phyloP scores from a whole-genome alignment of 768 basidiomycete species.

The Lactifluus pinguis region DNA sequence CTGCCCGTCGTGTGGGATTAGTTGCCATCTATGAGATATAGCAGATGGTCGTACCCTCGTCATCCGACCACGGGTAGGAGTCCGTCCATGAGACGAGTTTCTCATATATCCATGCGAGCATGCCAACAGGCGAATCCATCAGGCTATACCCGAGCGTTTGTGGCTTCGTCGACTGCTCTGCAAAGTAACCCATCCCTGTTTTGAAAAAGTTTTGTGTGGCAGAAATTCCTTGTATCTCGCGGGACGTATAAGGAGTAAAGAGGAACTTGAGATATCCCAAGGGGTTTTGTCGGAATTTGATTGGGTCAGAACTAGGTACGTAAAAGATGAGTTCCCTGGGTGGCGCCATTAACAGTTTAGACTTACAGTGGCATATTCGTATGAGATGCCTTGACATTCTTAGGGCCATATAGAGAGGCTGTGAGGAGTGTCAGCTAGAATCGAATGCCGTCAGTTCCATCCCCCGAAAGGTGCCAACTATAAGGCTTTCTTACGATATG shows the following conservation, averaged over 20 bases:
- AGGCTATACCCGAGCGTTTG: conserved; percentile 40
- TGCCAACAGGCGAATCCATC: conserved; percentile 47
- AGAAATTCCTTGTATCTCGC: conserved; percentile 23
- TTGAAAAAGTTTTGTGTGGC: conserved; percentile 18
- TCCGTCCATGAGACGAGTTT: conserved; percentile 31
- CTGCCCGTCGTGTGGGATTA: conserved; percentile 27
- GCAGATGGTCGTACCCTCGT: conserved; percentile 37
- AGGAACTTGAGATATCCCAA: conserved; percentile 24
- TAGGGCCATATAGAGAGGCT: conserved; percentile 22
- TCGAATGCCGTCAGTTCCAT: not conserved
- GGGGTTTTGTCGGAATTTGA: conserved; percentile 19
- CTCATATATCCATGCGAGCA: conserved; percentile 33
- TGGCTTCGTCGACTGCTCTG: conserved; percentile 26
- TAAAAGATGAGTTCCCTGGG: not conserved
- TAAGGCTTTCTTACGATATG: conserved; percentile 22
- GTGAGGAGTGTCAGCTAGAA: conserved; percentile 24
- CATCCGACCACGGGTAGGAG: conserved; percentile 46
- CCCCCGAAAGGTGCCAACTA: not conserved
- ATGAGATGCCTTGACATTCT: conserved; percentile 29
- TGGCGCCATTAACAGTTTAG: not conserved
- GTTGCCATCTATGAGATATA: too few relatives aligned
- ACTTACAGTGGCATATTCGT: conserved; percentile 27
- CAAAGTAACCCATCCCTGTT: conserved; percentile 27
- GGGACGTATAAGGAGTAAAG: conserved; percentile 24
- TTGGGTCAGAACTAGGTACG: not conserved